Evolutionary conservation across 805 yeast species (phyloP), one percentile per base, ranked within the genome.

Genomic region (Tetrapisispora fleetii): DNA sequence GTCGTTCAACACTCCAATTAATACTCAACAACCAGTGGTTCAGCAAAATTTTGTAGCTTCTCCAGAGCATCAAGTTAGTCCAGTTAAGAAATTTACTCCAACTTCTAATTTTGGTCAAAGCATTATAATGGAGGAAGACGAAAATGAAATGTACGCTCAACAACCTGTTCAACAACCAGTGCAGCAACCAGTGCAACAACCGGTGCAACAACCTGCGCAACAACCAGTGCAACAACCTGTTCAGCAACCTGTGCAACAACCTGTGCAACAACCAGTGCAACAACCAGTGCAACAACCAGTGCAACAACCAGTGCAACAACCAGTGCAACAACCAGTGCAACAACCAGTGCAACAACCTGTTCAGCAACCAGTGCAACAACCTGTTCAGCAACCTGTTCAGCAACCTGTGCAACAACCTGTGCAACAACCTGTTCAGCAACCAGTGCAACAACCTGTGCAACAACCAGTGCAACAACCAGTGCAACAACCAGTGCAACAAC

Each of bases 31-130:
- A 42, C 39, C 30, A 14, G 9, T 2, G 14, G 42, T 58, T 18
- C 50, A 45, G 16, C 41, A 41, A 27, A 36, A 48, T 11, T n/a
- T 14, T 4, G 4, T 30, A 11, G 11, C 35, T 35, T 16, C 30
- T 2, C 46, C 42, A 38, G 36, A 24, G 33, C 40, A 35, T 18
- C 32, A 30, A 39, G 16, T 54, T 28, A 43, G 37, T 66, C 14
- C 63, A 67, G 43, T 52, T 69, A 68, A 67, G 51, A 67, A 68
- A 40, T 91, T 90, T 67, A 83, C 78, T 47, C 97, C 97, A 35
- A 75, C 89, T 17, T 88, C 96, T 0, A 68, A 76, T 11, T 91
- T 90, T 71, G 98, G 98, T 32, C 95, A 85, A 67, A 75, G 76
- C 35, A 73, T 90, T 47, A 67, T 71, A 27, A 67, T 63, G 40